These are phyloP conservation scores for Coffea canephora DNA, from an alignment of 257 asterid genomes.

Conservation along the genomic window DNA sequence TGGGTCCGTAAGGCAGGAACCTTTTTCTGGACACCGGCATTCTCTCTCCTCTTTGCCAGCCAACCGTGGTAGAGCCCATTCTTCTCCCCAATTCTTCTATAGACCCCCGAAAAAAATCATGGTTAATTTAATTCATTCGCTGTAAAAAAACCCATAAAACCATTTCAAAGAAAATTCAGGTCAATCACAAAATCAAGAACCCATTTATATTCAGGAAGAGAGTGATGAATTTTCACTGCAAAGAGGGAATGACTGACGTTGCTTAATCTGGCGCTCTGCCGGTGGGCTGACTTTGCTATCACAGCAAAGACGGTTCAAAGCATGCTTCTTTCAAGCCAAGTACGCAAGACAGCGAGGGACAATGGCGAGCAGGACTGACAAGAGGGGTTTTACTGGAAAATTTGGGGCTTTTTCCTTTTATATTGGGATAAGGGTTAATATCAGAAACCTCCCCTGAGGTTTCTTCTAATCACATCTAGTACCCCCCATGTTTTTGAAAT, in stretches of 20 bases:
- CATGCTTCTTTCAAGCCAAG: background rate
- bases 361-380: background rate
- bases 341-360: background rate
- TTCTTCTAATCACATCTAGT: too few relatives aligned
- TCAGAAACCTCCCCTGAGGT: too few relatives aligned
- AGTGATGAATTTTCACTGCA: background rate
- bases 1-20: slow-evolving; percentile 31
- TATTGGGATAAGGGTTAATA: too few relatives aligned
- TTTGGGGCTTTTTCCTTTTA: too few relatives aligned
- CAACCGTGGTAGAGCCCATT: slow-evolving; percentile 45
- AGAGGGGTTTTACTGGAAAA: background rate
- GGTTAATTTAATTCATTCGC: background rate
- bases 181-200: background rate
- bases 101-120: background rate
- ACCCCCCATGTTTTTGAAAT: too few relatives aligned
- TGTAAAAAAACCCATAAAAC: background rate
- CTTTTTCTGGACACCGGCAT: slow-evolving; percentile 35
- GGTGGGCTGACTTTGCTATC: background rate
- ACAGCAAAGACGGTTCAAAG: background rate
- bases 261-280: background rate
- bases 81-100: slow-evolving; percentile 24
- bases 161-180: background rate
- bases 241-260: background rate
- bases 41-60: slow-evolving; percentile 28
- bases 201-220: background rate